Evolutionary conservation across 2,329 filamentous ascomycete species (phyloP).

Genomic region (Colletotrichum lindemuthianum): DNA sequence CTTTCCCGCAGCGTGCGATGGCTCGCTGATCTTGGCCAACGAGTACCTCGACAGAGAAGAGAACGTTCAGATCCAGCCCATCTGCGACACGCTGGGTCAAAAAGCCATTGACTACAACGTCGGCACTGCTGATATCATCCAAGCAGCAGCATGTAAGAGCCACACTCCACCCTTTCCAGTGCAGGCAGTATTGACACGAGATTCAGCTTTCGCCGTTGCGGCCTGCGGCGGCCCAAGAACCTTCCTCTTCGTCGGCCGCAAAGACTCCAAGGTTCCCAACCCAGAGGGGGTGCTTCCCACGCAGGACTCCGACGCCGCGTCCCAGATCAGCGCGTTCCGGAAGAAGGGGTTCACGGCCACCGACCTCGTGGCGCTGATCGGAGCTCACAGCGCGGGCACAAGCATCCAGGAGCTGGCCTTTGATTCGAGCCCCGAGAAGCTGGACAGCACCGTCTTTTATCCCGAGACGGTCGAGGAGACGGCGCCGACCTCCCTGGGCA

Average conservation of each 20-base stretch:
- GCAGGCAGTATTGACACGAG: neutral
- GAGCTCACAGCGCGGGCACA: conserved; percentile 14
- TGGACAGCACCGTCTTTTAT: conserved; percentile 25
- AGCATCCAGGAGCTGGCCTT: conserved; percentile 17
- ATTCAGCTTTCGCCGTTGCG: conserved; percentile 16
- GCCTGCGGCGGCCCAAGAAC: conserved; percentile 20
- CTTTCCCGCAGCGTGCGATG: conserved; percentile 20
- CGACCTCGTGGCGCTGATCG: conserved; percentile 21
- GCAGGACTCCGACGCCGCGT: conserved; percentile 22
- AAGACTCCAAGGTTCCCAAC: conserved; percentile 1
- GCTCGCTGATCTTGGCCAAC: conserved; percentile 21
- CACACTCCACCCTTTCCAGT: no score
- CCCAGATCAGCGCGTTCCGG: conserved; percentile 20
- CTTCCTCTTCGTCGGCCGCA: conserved; percentile 2
- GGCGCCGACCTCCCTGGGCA: conserved; percentile 8
- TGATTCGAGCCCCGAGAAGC: conserved; percentile 21
- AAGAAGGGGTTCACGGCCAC: conserved; percentile 19
- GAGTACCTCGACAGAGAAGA: conserved; percentile 24
- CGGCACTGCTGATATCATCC: conserved; percentile 24
- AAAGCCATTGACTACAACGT: conserved; percentile 19
- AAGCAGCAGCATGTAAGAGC: conserved; percentile 21
- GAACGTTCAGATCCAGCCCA: conserved; percentile 21
- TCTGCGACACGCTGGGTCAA: conserved; percentile 18
- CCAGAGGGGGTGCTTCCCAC: conserved; percentile 8
- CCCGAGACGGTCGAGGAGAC: conserved; percentile 13